These are phyloP conservation scores for Scolecobasidium constrictum DNA, from an alignment of 2,329 filamentous ascomycete species.

Conservation along the genomic window DNA sequence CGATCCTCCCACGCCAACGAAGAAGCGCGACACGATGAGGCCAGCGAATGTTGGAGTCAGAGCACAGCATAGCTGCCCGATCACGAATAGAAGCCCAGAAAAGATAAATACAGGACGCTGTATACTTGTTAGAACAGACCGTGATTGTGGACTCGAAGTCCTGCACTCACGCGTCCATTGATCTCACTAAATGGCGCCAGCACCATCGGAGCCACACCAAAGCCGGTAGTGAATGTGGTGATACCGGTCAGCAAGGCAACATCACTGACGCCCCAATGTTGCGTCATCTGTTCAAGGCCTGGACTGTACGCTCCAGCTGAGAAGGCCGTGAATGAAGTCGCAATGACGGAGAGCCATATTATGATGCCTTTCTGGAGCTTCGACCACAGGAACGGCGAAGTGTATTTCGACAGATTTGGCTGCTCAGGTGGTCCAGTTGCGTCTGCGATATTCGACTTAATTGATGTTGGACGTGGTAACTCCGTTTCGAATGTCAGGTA, in stretches of 20 bases:
- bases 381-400: constrained; percentile 65
- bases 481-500: constrained; percentile 53
- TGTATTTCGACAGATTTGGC: constrained; percentile 56
- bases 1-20: constrained; percentile 66
- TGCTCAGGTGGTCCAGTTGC: constrained; percentile 37
- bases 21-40: constrained; percentile 65
- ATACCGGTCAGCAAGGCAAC: constrained; percentile 65
- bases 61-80: constrained; percentile 63
- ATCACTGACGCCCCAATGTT: constrained; percentile 52
- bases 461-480: constrained; percentile 6
- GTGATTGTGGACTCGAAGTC: background rate
- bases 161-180: constrained; percentile 52
- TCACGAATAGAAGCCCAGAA: constrained; percentile 61
- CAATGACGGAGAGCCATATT: constrained; percentile 62
- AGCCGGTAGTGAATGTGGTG: constrained; percentile 72
- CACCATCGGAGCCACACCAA: constrained; percentile 75
- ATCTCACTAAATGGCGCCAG: constrained; percentile 82
- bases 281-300: constrained; percentile 51
- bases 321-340: constrained; percentile 69
- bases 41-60: constrained; percentile 58
- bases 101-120: constrained; percentile 64
- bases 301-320: constrained; percentile 72
- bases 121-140: background rate
- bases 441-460: constrained; percentile 9
- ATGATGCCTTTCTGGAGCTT: constrained; percentile 56